A percentile compares a stretch with the other conserved stretches of the same genome.
Conservation (phyloP, 2,329 filamentous ascomycete genomes). For the Xylaria sp. region DNA sequence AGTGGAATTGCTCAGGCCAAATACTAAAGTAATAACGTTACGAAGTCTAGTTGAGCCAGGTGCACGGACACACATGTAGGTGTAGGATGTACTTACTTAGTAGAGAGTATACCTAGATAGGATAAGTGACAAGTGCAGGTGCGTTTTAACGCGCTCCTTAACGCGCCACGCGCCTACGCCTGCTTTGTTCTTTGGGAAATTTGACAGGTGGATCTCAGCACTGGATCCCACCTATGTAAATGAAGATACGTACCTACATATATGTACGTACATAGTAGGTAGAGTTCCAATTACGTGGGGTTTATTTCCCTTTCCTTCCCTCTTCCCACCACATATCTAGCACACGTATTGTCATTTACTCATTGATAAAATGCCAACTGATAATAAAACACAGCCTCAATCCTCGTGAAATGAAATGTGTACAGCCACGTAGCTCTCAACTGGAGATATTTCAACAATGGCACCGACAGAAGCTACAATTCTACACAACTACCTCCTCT, state of each 20-base stretch:
- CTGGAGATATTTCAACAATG: constrained; percentile 59
- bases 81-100: neutral
- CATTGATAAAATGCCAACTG: neutral
- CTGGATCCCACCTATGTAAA: neutral
- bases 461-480: constrained; percentile 79
- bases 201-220: no score
- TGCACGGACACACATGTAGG: constrained; percentile 21
- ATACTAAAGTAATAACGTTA: no score
- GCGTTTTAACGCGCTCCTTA: constrained; percentile 7
- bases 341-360: no score
- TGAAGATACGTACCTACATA: neutral
- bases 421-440: neutral
- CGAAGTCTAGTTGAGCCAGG: no score
- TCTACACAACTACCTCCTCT: constrained; percentile 79
- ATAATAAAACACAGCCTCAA: neutral
- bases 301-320: neutral
- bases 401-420: neutral
- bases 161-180: constrained; percentile 3
- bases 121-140: neutral
- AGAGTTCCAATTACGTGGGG: no score
- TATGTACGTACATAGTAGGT: neutral
- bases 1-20: neutral
- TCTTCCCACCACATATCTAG: neutral
- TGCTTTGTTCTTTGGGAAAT: neutral
- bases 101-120: no score